phyloP scores from a whole-genome alignment of 176 grass and related monocot genomes.

The Aechmea fasciata region DNA sequence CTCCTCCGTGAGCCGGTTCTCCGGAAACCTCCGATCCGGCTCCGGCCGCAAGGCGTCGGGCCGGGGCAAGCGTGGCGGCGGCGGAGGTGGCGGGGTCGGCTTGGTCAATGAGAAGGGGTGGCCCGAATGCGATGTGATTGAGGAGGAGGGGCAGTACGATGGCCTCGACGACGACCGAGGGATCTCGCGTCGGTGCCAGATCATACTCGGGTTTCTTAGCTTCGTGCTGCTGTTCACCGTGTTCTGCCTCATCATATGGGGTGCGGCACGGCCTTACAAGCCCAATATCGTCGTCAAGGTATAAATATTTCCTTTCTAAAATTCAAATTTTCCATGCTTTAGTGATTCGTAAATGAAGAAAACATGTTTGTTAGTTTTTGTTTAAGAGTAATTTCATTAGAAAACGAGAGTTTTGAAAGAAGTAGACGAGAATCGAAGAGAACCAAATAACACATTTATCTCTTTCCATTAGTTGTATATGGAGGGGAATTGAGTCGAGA shows the following conservation, averaged over 20 bases:
- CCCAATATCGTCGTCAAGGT: slow-evolving; percentile 55
- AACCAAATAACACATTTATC: background rate
- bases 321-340: too few species aligned
- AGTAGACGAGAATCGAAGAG: background rate
- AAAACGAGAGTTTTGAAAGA: too few species aligned
- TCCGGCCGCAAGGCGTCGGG: slow-evolving; percentile 23
- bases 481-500: too few species aligned
- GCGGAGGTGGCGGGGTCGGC: slow-evolving; percentile 13
- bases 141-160: slow-evolving; percentile 50
- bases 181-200: slow-evolving; percentile 40
- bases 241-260: slow-evolving; percentile 79
- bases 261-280: slow-evolving; percentile 52
- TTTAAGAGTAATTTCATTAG: too few species aligned
- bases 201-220: slow-evolving; percentile 32
- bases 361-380: too few species aligned
- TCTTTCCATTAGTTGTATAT: too few species aligned
- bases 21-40: slow-evolving; percentile 44
- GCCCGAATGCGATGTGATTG: slow-evolving; percentile 53
- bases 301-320: background rate
- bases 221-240: slow-evolving; percentile 46
- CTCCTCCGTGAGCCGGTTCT: slow-evolving; percentile 77
- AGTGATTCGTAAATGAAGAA: background rate
- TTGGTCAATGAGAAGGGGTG: slow-evolving; percentile 39
- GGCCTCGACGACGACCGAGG: slow-evolving; percentile 37
- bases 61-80: slow-evolving; percentile 16